Base-by-base conservation (phyloP, 495 filamentous ascomycete species). In the Talaromyces nanjingensis region DNA sequence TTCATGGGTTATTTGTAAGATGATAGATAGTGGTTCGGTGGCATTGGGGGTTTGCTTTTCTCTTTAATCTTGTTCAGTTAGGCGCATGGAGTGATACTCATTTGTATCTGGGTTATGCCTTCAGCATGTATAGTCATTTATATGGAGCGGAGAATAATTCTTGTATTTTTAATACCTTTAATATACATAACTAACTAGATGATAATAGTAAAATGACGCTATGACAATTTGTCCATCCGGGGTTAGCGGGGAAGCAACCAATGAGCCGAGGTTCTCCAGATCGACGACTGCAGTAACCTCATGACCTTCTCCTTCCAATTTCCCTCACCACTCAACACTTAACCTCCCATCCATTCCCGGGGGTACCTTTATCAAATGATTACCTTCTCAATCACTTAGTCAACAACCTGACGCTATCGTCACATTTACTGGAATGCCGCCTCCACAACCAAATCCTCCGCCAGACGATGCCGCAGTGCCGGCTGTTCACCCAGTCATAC, bases 401-500 rank as follows among this genome's bases (percentile, higher is more conserved):
- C n/a, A 8, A 12, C 8, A 31, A 24, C 9, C 53, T 56, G 53
- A 56, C 27, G 11, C 25, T 29, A 29, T 12, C 24, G 53, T 29
- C 27, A 56, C 9, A 16, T 29, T 24, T 31, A 9, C 27, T 2
- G 31, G 7, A 59, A 59, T 59, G 56, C 55, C 55, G 16, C 14
- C 56, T 11, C 33, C 31, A 42, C 31, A 49, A 49, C 34, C 59
- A 18, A 9, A 27, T 27, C 27, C 18, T 27, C 18, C 6, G 4
- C 22, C 27, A 29, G 53, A 56, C 22, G 53, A 56, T 27, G 11
- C 3, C 53, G 16, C 27, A 39, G 33, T 6, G 18, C 58, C 20
- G 24, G 68, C 69, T 33, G 31, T 74, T 20, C 65, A 70, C 47
- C 69, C 74, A 0, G 27, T 73, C 6, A 65, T 77, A 31, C 90